phyloP scores from a whole-genome alignment of 345 rosid genomes.

The Brassica nigra region DNA sequence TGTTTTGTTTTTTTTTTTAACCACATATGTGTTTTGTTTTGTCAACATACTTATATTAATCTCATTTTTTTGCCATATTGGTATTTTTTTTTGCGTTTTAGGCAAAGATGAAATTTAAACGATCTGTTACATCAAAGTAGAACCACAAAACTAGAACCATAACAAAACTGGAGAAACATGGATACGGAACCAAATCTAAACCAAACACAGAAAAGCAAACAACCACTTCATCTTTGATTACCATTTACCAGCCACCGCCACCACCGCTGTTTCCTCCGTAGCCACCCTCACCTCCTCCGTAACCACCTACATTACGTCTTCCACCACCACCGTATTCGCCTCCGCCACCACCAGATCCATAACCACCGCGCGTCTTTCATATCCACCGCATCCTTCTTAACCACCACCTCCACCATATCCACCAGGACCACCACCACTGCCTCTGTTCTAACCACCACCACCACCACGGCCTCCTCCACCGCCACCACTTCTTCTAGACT shows the following conservation, averaged over 20 bases:
- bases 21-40: no score
- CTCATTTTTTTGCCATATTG: no score
- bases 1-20: no score
- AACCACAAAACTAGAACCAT: background rate
- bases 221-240: background rate
- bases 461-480: constrained; percentile 48
- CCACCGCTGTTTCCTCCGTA: background rate
- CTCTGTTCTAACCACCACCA: constrained; percentile 43
- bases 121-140: background rate
- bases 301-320: constrained; percentile 1
- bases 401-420: constrained; percentile 46
- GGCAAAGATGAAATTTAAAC: background rate
- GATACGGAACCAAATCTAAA: background rate
- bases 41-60: no score
- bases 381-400: constrained; percentile 37
- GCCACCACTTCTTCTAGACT: constrained; percentile 62
- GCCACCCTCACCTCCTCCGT: background rate
- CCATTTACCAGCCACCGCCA: background rate
- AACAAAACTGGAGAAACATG: background rate
- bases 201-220: background rate
- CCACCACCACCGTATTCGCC: constrained; percentile 41
- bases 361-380: constrained; percentile 38
- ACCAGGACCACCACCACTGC: constrained; percentile 40
- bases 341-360: constrained; percentile 29
- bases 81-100: background rate